phyloP scores from a whole-genome alignment of 2,329 filamentous ascomycete species.

The Calonectria crousiana region DNA sequence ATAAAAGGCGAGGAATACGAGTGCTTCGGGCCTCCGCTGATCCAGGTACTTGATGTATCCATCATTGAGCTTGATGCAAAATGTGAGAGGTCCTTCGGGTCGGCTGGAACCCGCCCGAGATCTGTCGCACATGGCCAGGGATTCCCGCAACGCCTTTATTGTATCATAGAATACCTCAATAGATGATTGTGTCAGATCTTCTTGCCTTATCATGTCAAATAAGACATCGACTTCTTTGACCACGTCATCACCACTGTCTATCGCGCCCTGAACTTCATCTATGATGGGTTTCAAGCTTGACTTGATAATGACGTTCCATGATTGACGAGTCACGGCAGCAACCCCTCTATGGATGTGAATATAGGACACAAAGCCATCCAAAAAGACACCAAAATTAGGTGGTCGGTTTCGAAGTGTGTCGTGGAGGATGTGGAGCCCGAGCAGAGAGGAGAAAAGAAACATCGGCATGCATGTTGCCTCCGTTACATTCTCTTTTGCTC shows the following conservation, averaged over 20 bases:
- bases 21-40: slow-evolving; percentile 23
- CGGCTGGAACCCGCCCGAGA: not conserved
- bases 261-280: not conserved
- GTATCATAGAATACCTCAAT: not conserved
- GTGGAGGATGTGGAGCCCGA: slow-evolving; percentile 25
- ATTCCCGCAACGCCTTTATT: not conserved
- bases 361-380: slow-evolving; percentile 12
- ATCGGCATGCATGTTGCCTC: slow-evolving; percentile 19
- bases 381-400: not conserved
- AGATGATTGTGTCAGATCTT: not conserved
- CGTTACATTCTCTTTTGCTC: not conserved
- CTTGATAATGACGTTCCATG: not conserved
- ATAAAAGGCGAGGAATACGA: slow-evolving; percentile 25
- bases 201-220: not conserved
- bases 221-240: not conserved
- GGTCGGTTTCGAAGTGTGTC: slow-evolving; percentile 2
- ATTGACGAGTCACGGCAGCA: not conserved
- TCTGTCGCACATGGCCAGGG: not conserved
- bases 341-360: slow-evolving; percentile 26
- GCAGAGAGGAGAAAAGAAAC: slow-evolving; percentile 25
- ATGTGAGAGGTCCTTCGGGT: slow-evolving; percentile 4
- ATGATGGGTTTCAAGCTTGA: not conserved
- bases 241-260: too few relatives aligned
- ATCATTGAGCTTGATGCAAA: not conserved
- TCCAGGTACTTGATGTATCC: slow-evolving; percentile 14